phyloP scores from a whole-genome alignment of 768 basidiomycete species.

The Trametes elegans region DNA sequence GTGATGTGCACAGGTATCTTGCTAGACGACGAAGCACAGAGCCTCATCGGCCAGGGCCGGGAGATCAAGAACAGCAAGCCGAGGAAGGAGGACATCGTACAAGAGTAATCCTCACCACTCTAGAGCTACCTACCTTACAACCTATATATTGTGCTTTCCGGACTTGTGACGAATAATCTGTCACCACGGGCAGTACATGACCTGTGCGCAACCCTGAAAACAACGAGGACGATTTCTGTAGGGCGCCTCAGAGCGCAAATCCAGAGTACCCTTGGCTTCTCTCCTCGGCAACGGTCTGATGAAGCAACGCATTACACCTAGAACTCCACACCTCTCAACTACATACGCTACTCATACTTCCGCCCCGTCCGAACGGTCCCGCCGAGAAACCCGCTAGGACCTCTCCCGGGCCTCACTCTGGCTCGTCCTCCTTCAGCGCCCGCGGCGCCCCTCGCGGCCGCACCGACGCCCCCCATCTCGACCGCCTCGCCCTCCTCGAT shows the following conservation, averaged over 20 bases:
- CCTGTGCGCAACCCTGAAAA: too few species aligned
- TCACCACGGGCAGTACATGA: too few species aligned
- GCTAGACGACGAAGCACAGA: constrained; percentile 81
- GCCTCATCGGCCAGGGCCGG: constrained; percentile 77
- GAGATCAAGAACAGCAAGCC: constrained; percentile 69
- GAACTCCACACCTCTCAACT: too few species aligned
- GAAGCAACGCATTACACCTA: too few species aligned
- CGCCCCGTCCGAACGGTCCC: not conserved
- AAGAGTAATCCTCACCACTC: constrained; percentile 42
- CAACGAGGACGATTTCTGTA: too few species aligned
- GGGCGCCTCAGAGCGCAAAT: too few species aligned
- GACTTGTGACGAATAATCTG: too few species aligned
- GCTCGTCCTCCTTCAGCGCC: constrained; percentile 9
- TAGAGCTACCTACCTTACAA: constrained; percentile 12
- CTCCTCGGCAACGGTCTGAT: not conserved
- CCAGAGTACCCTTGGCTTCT: too few species aligned
- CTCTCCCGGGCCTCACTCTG: not conserved
- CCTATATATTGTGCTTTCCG: constrained; percentile 10
- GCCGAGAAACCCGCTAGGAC: not conserved
- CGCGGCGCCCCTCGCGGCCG: not conserved
- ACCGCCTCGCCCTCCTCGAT: constrained; percentile 59
- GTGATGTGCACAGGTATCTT: constrained; percentile 66
- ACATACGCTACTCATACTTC: constrained; percentile 13
- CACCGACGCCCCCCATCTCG: constrained; percentile 15
- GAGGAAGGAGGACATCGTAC: constrained; percentile 95